Evolutionary conservation across 106 monocot species (phyloP).

Genomic region (Dendrobium nobile): DNA sequence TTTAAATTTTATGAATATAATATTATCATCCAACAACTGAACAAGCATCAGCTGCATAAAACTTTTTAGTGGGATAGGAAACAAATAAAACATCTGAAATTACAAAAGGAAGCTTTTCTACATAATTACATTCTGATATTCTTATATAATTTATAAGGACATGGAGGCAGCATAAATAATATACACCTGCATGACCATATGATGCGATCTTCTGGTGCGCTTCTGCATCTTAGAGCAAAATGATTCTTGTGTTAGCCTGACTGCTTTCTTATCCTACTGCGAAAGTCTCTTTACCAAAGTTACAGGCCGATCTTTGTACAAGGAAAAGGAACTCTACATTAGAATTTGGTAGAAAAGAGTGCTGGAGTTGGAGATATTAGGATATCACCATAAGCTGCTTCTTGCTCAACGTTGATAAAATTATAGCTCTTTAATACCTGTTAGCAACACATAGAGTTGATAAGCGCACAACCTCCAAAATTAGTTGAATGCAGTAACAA

Average conservation of each 20-base stretch:
- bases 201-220: too few species aligned
- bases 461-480: too few species aligned
- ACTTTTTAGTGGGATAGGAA: too few species aligned
- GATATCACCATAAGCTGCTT: slow-evolving; percentile 75
- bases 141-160: not conserved
- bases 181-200: too few species aligned
- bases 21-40: too few species aligned
- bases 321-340: not conserved
- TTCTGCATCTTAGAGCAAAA: too few species aligned
- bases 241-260: too few species aligned
- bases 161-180: too few species aligned
- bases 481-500: not conserved
- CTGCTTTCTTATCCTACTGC: too few species aligned
- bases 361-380: slow-evolving; percentile 41
- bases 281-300: not conserved
- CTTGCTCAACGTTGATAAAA: slow-evolving; percentile 60
- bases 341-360: slow-evolving; percentile 11
- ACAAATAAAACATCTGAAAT: too few species aligned
- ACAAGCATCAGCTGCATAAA: too few species aligned
- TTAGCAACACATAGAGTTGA: not conserved
- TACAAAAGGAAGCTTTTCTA: not conserved
- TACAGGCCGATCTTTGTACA: not conserved
- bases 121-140: not conserved
- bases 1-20: too few species aligned
- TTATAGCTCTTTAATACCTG: slow-evolving; percentile 15